Evolutionary conservation across 2,329 filamentous ascomycete species (phyloP).

Genomic region (Sporothrix phasma): DNA sequence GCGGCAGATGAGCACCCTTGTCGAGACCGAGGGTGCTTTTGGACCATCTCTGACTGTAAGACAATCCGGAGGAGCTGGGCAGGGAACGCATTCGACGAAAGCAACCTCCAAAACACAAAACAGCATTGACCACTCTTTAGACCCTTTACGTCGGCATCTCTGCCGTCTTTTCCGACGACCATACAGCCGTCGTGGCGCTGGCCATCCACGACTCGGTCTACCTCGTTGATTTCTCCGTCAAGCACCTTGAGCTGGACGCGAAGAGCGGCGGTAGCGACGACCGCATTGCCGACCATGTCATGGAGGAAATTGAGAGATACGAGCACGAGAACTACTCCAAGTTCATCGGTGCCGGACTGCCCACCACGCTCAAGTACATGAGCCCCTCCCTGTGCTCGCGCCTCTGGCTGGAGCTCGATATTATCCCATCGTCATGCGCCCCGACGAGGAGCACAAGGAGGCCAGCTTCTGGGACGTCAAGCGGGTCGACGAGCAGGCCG

Average conservation of each 20-base stretch:
- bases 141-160: constrained; percentile 55
- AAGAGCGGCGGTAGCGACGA: constrained; percentile 32
- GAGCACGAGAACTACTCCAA: constrained; percentile 59
- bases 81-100: no score
- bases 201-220: constrained; percentile 67
- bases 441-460: constrained; percentile 35
- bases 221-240: constrained; percentile 60
- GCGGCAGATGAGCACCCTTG: constrained; percentile 36
- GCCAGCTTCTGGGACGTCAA: constrained; percentile 42
- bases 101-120: background rate
- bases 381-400: constrained; percentile 58
- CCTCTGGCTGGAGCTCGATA: constrained; percentile 67
- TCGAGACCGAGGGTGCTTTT: constrained; percentile 34
- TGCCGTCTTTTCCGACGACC: constrained; percentile 40
- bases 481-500: constrained; percentile 69
- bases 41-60: constrained; percentile 38
- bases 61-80: background rate
- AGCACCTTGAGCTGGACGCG: constrained; percentile 40
- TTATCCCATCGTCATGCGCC: constrained; percentile 57
- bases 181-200: constrained; percentile 50
- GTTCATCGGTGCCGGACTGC: constrained; percentile 64
- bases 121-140: constrained; percentile 24
- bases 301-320: constrained; percentile 48
- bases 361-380: constrained; percentile 45
- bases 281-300: constrained; percentile 49